These are phyloP conservation scores for Amaranthus cruentus DNA, from an alignment of 148 eudicot species.

Conservation along the genomic window DNA sequence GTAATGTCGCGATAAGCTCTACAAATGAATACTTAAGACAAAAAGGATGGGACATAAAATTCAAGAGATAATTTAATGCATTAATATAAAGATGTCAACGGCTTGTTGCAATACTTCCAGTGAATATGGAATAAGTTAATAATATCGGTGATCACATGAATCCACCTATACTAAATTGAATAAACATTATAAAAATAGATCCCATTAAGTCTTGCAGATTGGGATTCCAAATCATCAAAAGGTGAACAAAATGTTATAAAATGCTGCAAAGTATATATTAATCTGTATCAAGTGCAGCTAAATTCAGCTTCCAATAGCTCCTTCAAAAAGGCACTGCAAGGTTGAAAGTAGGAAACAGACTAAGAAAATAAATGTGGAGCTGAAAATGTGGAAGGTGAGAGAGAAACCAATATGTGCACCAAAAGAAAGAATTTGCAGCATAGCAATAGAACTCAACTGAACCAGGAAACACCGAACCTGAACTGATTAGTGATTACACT, in stretches of 20 bases:
- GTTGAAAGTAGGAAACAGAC: slow-evolving; percentile 6
- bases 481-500: slow-evolving; percentile 6
- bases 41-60: slow-evolving; percentile 12
- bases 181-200: slow-evolving; percentile 6
- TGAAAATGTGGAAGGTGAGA: slow-evolving; percentile 31
- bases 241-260: slow-evolving; percentile 12
- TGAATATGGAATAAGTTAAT: slow-evolving; percentile 27
- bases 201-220: slow-evolving; percentile 7
- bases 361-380: background rate
- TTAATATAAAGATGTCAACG: slow-evolving; percentile 24
- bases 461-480: slow-evolving; percentile 6
- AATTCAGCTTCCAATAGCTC: slow-evolving; percentile 18
- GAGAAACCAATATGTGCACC: slow-evolving; percentile 30
- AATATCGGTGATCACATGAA: slow-evolving; percentile 18
- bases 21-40: slow-evolving; percentile 7
- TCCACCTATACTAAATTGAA: slow-evolving; percentile 11
- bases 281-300: slow-evolving; percentile 16
- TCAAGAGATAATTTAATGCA: slow-evolving; percentile 24
- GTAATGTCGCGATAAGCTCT: slow-evolving; percentile 14
- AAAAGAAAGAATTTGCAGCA: slow-evolving; percentile 19
- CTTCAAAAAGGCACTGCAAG: slow-evolving; percentile 12
- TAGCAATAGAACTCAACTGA: slow-evolving; percentile 18
- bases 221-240: slow-evolving; percentile 18
- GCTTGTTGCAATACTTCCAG: slow-evolving; percentile 11
- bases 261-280: slow-evolving; percentile 3